Conservation (phyloP, 768 basidiomycete genomes). For the Amanita inopinata region DNA sequence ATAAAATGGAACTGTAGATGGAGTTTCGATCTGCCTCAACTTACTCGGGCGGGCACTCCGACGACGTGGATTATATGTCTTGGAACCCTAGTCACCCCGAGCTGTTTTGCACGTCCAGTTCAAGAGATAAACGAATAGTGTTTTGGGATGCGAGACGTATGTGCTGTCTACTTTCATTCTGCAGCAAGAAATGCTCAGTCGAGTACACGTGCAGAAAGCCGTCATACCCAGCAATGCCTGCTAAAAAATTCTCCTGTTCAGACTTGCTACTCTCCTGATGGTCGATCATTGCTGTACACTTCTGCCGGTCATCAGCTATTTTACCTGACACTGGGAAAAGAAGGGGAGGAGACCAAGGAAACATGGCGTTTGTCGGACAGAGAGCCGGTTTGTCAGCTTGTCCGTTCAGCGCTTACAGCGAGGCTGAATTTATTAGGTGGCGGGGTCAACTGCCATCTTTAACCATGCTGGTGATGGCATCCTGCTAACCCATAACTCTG, state of each 20-base stretch:
- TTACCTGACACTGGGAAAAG: conserved; percentile 48
- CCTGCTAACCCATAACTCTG: conserved; percentile 52
- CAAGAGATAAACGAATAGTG: conserved; percentile 62
- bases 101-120: conserved; percentile 70
- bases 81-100: conserved; percentile 86
- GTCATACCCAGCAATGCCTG: conserved; percentile 48
- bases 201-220: conserved; percentile 45
- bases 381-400: conserved; percentile 30
- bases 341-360: conserved; percentile 38
- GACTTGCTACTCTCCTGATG: conserved; percentile 66
- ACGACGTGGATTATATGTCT: conserved; percentile 73
- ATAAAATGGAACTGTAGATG: conserved; percentile 37
- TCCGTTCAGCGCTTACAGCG: not conserved
- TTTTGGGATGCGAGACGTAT: conserved; percentile 83
- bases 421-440: conserved; percentile 22
- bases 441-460: conserved; percentile 62
- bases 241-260: conserved; percentile 55
- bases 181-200: too few relatives aligned
- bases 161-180: conserved; percentile 15
- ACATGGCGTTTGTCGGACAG: conserved; percentile 38
- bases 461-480: conserved; percentile 69
- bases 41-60: conserved; percentile 63
- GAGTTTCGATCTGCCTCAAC: conserved; percentile 56
- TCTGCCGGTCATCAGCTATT: conserved; percentile 52
- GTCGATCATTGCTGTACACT: conserved; percentile 52